Conservation (phyloP, 2,329 filamentous ascomycete genomes). For the Elsinoe arachidis region DNA sequence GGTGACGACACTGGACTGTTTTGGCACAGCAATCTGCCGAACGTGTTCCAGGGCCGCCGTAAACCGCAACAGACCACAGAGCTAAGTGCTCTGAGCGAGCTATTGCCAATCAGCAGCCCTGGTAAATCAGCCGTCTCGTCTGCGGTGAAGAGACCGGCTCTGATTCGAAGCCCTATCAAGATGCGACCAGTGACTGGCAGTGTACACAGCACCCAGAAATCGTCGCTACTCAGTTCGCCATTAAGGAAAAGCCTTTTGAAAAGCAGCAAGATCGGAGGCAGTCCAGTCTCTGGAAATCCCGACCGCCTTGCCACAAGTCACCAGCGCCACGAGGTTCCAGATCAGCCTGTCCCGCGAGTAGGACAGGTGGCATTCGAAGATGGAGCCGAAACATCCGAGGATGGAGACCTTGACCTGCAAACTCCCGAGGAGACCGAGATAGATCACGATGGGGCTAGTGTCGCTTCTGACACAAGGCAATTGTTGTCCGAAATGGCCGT, state of each 20-base stretch:
- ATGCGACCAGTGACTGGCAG: conserved; percentile 14
- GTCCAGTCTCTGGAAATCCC: background rate
- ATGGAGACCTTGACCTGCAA: background rate
- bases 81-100: conserved; percentile 15
- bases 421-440: background rate
- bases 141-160: background rate
- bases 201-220: conserved; percentile 14
- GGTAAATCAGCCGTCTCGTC: conserved; percentile 14
- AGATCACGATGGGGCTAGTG: conserved; percentile 15
- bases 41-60: conserved; percentile 16
- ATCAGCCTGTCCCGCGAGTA: background rate
- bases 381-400: conserved; percentile 8
- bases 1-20: conserved; percentile 24
- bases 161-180: conserved; percentile 13
- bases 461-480: conserved; percentile 24
- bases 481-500: conserved; percentile 20
- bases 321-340: background rate
- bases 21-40: conserved; percentile 23
- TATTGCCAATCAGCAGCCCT: conserved; percentile 19
- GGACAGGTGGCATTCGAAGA: conserved; percentile 11
- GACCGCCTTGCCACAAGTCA: background rate
- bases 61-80: background rate
- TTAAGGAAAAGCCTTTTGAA: conserved; percentile 21
- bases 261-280: conserved; percentile 19
- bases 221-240: conserved; percentile 18